Evolutionary conservation across 768 basidiomycete species (phyloP).

Genomic region (Rhizopogon rudus): DNA sequence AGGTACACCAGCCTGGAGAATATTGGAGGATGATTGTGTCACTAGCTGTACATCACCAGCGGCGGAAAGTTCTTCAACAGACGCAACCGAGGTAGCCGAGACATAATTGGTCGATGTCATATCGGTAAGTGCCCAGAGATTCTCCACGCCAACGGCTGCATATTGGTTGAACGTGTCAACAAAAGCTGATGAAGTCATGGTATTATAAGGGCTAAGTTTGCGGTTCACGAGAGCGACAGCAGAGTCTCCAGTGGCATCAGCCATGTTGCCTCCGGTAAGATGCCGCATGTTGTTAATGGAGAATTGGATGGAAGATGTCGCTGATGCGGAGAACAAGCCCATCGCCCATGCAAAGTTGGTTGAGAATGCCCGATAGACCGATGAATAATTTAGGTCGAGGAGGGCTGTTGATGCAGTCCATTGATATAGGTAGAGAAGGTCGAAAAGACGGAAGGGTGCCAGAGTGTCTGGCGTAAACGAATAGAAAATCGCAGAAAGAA

Average conservation of each 20-base stretch:
- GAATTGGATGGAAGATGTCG: constrained; percentile 57
- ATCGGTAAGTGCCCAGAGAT: constrained; percentile 8
- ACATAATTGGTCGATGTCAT: constrained; percentile 4
- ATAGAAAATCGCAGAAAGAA: constrained; percentile 49
- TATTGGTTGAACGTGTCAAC: constrained; percentile 1
- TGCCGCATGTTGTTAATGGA: constrained; percentile 82
- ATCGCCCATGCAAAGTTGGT: constrained; percentile 89
- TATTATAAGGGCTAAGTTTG: constrained; percentile 75
- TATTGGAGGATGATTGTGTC: constrained; percentile 55
- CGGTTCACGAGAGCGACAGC: constrained; percentile 78
- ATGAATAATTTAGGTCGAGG: constrained; percentile 83
- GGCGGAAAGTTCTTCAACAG: constrained; percentile 19
- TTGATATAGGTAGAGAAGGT: constrained; percentile 81
- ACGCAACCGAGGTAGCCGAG: constrained; percentile 10
- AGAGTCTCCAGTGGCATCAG: constrained; percentile 51
- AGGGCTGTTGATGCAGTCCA: constrained; percentile 75
- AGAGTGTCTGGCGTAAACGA: constrained; percentile 53
- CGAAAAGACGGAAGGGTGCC: constrained; percentile 73
- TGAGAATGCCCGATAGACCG: constrained; percentile 73
- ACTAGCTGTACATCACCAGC: constrained; percentile 54
- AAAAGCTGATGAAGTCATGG: background rate
- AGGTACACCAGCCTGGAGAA: constrained; percentile 77
- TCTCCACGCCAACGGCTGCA: constrained; percentile 3
- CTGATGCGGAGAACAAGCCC: constrained; percentile 58
- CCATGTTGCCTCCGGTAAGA: constrained; percentile 72